Percentiles rank a stretch among this genome's conserved stretches.
phyloP scores from a whole-genome alignment of 2,329 filamentous ascomycete genomes.

The Cladosporium oxysporum region DNA sequence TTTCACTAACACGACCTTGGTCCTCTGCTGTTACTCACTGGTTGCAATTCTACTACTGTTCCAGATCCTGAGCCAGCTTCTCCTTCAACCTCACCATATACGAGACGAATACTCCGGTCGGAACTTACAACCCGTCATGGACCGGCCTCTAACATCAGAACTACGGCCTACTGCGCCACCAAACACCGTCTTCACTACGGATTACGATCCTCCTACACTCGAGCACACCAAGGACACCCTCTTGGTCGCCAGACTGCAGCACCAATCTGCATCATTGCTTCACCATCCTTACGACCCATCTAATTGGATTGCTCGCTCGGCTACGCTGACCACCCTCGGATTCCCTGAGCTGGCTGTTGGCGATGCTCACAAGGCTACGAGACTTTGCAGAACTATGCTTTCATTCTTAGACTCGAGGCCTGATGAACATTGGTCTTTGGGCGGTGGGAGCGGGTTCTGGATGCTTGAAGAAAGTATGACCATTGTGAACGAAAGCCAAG shows the following conservation, averaged over 20 bases:
- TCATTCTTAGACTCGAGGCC: neutral
- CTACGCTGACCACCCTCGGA: constrained; percentile 24
- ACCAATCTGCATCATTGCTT: constrained; percentile 24
- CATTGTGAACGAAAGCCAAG: neutral
- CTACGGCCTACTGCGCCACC: neutral
- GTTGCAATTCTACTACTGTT: neutral
- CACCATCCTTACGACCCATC: constrained; percentile 32
- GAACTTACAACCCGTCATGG: neutral
- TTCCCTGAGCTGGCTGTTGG: constrained; percentile 36
- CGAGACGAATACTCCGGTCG: neutral
- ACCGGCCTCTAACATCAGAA: neutral
- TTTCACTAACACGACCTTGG: neutral
- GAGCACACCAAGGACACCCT: neutral
- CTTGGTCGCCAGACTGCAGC: neutral
- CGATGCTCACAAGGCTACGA: constrained; percentile 30
- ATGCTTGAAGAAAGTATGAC: constrained; percentile 27
- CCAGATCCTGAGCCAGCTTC: neutral
- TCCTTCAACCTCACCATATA: neutral
- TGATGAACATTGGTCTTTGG: constrained; percentile 25
- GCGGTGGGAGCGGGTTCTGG: constrained; percentile 31
- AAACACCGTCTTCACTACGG: neutral
- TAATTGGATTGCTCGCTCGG: constrained; percentile 28
- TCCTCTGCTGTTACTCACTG: neutral
- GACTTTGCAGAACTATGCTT: constrained; percentile 25
- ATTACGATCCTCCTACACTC: neutral